phyloP scores from a whole-genome alignment of 2,329 filamentous ascomycete species.

The Diplodia intermedia region DNA sequence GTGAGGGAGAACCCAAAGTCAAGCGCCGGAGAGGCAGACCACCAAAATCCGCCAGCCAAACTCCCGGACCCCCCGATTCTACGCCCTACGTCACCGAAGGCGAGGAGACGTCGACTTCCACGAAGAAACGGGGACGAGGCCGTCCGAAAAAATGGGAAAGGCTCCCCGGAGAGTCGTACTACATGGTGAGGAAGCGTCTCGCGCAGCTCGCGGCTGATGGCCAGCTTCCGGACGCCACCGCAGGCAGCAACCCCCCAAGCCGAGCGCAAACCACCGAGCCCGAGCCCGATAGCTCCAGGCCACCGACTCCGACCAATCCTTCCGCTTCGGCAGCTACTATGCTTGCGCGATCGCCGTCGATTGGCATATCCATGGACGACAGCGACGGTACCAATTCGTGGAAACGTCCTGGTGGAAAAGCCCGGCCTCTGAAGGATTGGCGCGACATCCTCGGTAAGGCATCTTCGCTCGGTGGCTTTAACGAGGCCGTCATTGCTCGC shows the following conservation, averaged over 20 bases:
- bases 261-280: conserved; percentile 15
- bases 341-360: not conserved
- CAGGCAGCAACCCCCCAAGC: not conserved
- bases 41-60: conserved; percentile 3
- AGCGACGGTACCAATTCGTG: not conserved
- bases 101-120: conserved; percentile 19
- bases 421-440: conserved; percentile 71
- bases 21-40: conserved; percentile 17
- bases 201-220: conserved; percentile 6
- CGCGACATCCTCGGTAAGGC: conserved; percentile 82
- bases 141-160: conserved; percentile 5
- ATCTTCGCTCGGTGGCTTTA: conserved; percentile 70
- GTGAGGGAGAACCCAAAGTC: not conserved
- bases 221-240: not conserved
- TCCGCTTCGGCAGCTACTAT: not conserved
- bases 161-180: conserved; percentile 32
- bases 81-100: conserved; percentile 9
- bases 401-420: not conserved
- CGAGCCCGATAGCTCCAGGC: conserved; percentile 8
- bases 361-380: not conserved
- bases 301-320: not conserved
- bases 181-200: conserved; percentile 32
- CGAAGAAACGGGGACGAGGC: conserved; percentile 31
- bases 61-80: not conserved
- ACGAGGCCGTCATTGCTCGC: conserved; percentile 68